Evolutionary conservation across 208 protist genomes (phyloP), one percentile per base, ranked within the genome.

Genomic region (Acanthamoeba triangularis): DNA sequence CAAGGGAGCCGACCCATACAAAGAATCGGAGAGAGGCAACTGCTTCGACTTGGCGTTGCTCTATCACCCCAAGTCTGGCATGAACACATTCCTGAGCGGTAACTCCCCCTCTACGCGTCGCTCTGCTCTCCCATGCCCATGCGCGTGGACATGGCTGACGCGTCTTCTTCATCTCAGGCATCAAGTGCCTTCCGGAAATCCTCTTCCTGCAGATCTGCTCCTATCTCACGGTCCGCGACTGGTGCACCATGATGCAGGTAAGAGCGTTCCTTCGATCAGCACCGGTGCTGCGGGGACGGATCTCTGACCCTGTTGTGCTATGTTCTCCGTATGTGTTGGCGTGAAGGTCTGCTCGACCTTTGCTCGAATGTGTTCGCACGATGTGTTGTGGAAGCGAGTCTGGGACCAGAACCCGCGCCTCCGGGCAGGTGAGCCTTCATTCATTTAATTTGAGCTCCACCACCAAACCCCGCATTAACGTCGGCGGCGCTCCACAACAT

Each of bases 231-330:
- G 41, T 80, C 7, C 35, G 49, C 30, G 88, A 93, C 25, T 78
- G 35, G 41, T 93, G 88, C 37, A 72, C n/a, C 63, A 93, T 93
- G 88, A 59, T 35, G 63, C 35, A 61, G 88, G 88, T 93, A 93
- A 6, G 61, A 28, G 8, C 56, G 10, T 23, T 85, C 76, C 52
- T 47, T 82, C 14, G n/a, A 6, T 82, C 0, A 20, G 16, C n/a
- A 3, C 72, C 33, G 20, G 20, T 25, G 18, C 74, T 23, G 20
- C n/a, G 74, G 5, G 44, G 44, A 47, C 44, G 44, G 44, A 49
- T 2, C 47, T 49, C 37, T 69, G 33, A 67, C 20, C 6, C 20
- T 67, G 61, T 1, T 65, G 23, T 30, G 6, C 28, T 30, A 11
- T 16, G 11, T 49, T 49, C 47, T 49, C 47, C 47, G 47, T 49